Evolutionary conservation across 768 basidiomycete genomes (phyloP), one percentile per base, ranked within the genome.

Genomic region (Pulveroboletus frians): DNA sequence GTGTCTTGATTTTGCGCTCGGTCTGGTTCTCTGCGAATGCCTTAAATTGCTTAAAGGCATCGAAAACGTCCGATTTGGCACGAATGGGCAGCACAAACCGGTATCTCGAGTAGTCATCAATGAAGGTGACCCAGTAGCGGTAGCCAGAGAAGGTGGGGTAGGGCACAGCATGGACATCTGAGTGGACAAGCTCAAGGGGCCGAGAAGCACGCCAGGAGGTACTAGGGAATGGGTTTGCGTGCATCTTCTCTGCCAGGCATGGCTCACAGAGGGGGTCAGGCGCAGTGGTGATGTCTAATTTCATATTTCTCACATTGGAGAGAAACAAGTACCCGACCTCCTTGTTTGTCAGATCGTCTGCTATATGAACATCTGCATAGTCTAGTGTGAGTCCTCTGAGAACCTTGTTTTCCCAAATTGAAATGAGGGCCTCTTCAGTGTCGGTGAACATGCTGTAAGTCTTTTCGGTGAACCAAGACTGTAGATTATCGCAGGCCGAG

Each of bases 11-110:
- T 15, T 43, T 45, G 1, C 20, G 7, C 34, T 51, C 52, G 3
- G 30, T 51, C 41, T 64, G 50, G 32, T 56, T 68, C 57, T 71
- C 62, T 35, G 61, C 60, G 40, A 50, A 30, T 10, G 9, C 30
- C 30, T 30, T 30, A 11, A 30, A 70, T 6, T 43, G 21, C 51
- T 63, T 59, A 51, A 69, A 69, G 0, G 54, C 55, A 5, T 43
- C 47, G 27, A 67, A 64, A 2, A 55, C 35, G 6, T 65, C 57
- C 2, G 45, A 52, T 51, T 69, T 68, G 14, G 18, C 32, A 8
- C 43, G 46, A 8, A 67, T 48, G n/a, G 57, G 49, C 4, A 54
- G 11, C 1, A 62, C 52, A 62, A 52, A 36, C 63, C 50, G 39
- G 63, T 30, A 54, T 9, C 43, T 11, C 0, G 32, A 51, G 18